Base-by-base conservation (phyloP, 352 stramenopile species). In the Phytophthora kernoviae region DNA sequence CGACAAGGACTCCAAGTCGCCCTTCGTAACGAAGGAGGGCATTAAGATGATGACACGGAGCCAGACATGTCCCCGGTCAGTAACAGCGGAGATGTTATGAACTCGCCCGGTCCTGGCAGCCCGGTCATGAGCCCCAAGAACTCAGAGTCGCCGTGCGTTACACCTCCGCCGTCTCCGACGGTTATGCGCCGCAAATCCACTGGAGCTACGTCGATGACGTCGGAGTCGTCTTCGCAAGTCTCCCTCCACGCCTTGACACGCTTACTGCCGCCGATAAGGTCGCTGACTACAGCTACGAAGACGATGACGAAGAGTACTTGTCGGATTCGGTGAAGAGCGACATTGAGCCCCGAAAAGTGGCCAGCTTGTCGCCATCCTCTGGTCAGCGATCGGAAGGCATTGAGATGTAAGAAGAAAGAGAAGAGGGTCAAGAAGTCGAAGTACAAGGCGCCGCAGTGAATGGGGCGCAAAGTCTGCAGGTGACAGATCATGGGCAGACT, bases 1-100 rank as follows among this genome's bases (percentile, higher is more conserved):
- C 0, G 87, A 93, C 66, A 93, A 93, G 61, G 84, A 93, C 46
- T 85, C 82, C 55, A 93, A 93, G 65, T 95, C 87, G 21, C 87
- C 87, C 3, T 95, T 93, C 51, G 55, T 54, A 12, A 67, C 57
- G 2, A 69, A 67, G 37, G 83, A 83, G 48, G 68, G 74, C 17
- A 61, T 73, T 4, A 81, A 80, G 84, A 90, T 53, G 73, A 75
- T 18, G 81, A 87, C 59, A 91, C 80, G 5, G 82, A 90, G 58
- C 87, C 79, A 36, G 76, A 90, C 46, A 61, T 75, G 56, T 88
- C 70, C 4, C 70, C 77, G 4, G 75, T 73, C n/a, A 81, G 68
- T 52, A 62, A 65, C 37, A 84, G 56, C 41, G 67, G 55, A 42
- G 68, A 73, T 39, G 71, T 83, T 12, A 66, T 88, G 33, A 50